Evolutionary conservation across 768 basidiomycete genomes (phyloP), one percentile per base, ranked within the genome.

Genomic region (Kwoniella botswanensis): DNA sequence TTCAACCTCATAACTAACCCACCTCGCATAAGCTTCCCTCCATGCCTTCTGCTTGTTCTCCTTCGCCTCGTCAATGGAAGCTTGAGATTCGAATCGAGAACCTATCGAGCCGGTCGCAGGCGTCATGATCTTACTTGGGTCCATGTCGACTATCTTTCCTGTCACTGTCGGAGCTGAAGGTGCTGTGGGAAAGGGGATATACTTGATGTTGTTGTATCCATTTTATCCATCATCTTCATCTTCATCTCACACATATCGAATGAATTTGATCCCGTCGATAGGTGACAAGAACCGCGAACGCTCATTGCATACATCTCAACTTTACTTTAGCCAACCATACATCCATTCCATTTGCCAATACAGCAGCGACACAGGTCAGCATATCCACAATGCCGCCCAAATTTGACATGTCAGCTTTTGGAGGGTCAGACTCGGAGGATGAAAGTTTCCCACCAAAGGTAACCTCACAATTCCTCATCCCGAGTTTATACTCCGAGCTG

Each of bases 11-110:
- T 10, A 54, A 13, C 29, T 44, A 5, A 74, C 80, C 52, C 69
- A 82, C 82, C 80, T 77, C 24, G 73, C 84, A 73, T 85, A 85
- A 9, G 85, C 84, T 21, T 78, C 84, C 65, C 79, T 82, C 84
- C 84, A 86, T 72, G 84, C 84, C 61, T 81, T 74, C 53, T 84
- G 78, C 68, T 79, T 80, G 12, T 70, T 63, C 13, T 71, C 69
- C 59, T 83, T 81, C 3, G 82, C 83, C 18, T 82, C 79, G 54
- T 86, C 84, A 17, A 86, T 79, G 2, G 83, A 76, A 2, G 68
- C 63, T 35, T 82, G 77, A 2, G 83, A 83, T 46, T 85, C 84
- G 79, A 86, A 86, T 12, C 85, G 71, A 0, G 82, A 82, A 15
- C 61, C 62, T 26, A 80, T 80, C 42, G 70, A 66, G n/a, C 74